Evolutionary conservation across 805 yeast genomes (phyloP).

Genomic region (Candida arabinofermentans): DNA sequence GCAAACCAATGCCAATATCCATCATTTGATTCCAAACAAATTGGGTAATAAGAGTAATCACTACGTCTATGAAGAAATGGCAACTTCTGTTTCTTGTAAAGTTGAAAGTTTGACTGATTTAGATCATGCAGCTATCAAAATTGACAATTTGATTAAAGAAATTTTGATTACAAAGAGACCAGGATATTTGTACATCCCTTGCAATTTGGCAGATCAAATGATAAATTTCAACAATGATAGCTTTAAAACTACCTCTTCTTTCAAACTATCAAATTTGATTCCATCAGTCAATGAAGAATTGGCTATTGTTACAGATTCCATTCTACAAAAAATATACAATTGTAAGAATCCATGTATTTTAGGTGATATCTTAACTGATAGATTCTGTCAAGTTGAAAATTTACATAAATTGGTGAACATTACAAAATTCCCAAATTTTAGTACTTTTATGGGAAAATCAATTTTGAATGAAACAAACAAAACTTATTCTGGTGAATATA

Average conservation of each 20-base stretch:
- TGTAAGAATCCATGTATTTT: slow-evolving; percentile 61
- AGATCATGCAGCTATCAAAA: slow-evolving; percentile 47
- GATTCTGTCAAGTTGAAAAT: slow-evolving; percentile 46
- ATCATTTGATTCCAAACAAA: slow-evolving; percentile 57
- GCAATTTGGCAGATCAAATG: slow-evolving; percentile 51
- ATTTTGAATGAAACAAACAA: slow-evolving; percentile 65
- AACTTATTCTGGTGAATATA: slow-evolving; percentile 67
- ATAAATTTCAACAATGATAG: slow-evolving; percentile 32
- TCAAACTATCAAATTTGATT: neutral
- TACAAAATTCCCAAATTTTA: slow-evolving; percentile 52
- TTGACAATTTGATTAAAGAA: slow-evolving; percentile 61
- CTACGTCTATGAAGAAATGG: slow-evolving; percentile 60
- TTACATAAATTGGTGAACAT: slow-evolving; percentile 47
- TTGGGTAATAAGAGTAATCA: slow-evolving; percentile 54
- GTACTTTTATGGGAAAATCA: slow-evolving; percentile 69
- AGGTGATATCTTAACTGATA: slow-evolving; percentile 65
- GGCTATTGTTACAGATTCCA: slow-evolving; percentile 5
- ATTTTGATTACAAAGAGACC: slow-evolving; percentile 65
- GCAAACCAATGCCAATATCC: slow-evolving; percentile 34
- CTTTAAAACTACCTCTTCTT: slow-evolving; percentile 23
- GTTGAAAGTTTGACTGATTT: slow-evolving; percentile 46
- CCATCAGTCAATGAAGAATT: slow-evolving; percentile 10
- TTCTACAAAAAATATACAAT: slow-evolving; percentile 46
- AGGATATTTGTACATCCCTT: slow-evolving; percentile 77
- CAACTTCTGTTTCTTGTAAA: slow-evolving; percentile 51